Base-by-base conservation (phyloP, 345 rosid species). In the Abelmoschus esculentus region DNA sequence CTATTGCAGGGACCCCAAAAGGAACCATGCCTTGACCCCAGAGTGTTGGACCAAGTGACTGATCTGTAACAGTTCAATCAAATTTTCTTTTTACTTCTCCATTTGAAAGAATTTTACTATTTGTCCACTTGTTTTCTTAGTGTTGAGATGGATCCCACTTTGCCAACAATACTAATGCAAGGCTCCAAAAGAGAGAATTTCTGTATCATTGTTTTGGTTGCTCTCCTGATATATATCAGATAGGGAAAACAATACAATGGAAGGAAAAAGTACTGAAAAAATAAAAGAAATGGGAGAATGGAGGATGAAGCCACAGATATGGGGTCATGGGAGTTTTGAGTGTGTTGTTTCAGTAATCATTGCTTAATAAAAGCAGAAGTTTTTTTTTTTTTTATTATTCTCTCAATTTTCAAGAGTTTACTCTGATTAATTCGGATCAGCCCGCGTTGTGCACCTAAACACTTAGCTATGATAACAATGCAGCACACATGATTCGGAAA, bases 1-100 rank as follows among this genome's bases (percentile, higher is more conserved):
- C 72, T 95, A 91, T 67, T 95, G 99, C 81, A 59, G 58, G 75
- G 99, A 95, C 75, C 67, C 72, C 44, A 91, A 79, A 29, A 83
- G 99, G 64, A 96, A 95, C 74, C 97, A 86, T 75, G 84, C 90
- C 73, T 72, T 86, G 42, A 95, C 96, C 12, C 97, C 99, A 0
- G 99, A 95, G 75, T 95, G 99, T 76, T 70, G 85, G 86, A 56
- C 67, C 22, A 80, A 75, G 54, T 7, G 55, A 64, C 15, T 40
- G 31, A 62, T 55, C 17, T 15, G 4, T 13, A 28, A 18, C 8
- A n/a, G 19, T n/a, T 47, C 36, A 22, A 15, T 44, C 13, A 42
- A n/a, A 44, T 42, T 49, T 49, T 49, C 4, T 47, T 49, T 28
- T 68, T 32, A 15, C 36, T n/a, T 64, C 14, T 29, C 59, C 53